These are phyloP conservation scores for Moesziomyces sp. DNA, from an alignment of 1,284 basidiomycete genomes.

Conservation along the genomic window DNA sequence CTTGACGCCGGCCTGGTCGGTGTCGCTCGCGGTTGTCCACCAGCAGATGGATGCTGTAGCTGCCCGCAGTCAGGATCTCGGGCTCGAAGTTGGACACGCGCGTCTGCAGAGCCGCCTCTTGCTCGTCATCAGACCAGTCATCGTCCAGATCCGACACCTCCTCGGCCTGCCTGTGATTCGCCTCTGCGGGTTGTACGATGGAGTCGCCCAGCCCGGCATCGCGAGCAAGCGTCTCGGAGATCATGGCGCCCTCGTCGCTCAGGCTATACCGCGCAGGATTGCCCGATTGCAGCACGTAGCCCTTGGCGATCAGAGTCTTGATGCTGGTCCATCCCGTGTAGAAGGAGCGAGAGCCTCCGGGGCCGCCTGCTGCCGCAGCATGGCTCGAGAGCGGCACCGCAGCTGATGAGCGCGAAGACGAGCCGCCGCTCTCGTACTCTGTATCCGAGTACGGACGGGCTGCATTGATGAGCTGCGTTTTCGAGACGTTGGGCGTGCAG, in stretches of 20 bases:
- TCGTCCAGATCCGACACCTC: slow-evolving; percentile 9
- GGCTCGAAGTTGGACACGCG: slow-evolving; percentile 53
- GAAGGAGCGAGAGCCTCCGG: slow-evolving; percentile 35
- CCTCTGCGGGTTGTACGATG: neutral
- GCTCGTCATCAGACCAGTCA: slow-evolving; percentile 27
- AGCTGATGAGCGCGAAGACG: slow-evolving; percentile 33
- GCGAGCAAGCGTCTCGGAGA: slow-evolving; percentile 47
- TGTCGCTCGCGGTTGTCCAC: slow-evolving; percentile 72
- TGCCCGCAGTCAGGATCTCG: slow-evolving; percentile 69
- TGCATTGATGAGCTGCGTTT: slow-evolving; percentile 59
- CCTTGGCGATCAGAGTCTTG: slow-evolving; percentile 65
- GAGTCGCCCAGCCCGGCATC: slow-evolving; percentile 32
- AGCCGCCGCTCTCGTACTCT: slow-evolving; percentile 51
- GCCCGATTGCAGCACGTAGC: slow-evolving; percentile 61
- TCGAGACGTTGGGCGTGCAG: slow-evolving; percentile 35
- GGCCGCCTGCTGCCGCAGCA: slow-evolving; percentile 11
- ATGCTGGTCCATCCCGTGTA: slow-evolving; percentile 66
- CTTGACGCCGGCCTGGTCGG: slow-evolving; percentile 29
- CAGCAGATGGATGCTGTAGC: slow-evolving; percentile 72
- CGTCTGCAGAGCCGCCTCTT: slow-evolving; percentile 10
- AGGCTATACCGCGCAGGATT: slow-evolving; percentile 63
- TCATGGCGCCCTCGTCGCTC: slow-evolving; percentile 55
- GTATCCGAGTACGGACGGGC: slow-evolving; percentile 61
- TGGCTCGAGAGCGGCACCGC: slow-evolving; percentile 33
- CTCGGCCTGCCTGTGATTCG: neutral